Evolutionary conservation across 2,329 filamentous ascomycete species (phyloP).

Genomic region (Cytospora mali): DNA sequence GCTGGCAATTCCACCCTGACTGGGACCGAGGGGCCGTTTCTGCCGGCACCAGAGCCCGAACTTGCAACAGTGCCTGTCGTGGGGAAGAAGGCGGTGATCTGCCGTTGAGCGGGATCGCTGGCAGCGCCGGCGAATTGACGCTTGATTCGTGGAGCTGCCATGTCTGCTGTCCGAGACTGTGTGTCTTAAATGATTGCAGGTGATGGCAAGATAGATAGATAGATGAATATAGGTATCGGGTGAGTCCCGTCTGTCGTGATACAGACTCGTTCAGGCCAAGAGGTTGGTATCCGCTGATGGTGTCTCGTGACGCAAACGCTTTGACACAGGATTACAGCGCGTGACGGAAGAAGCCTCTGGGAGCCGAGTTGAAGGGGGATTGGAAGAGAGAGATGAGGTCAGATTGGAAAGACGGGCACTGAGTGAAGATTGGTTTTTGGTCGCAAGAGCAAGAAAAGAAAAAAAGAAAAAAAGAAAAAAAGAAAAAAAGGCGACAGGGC

Average conservation of each 20-base stretch:
- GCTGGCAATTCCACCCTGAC: slow-evolving; percentile 55
- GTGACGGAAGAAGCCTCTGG: slow-evolving; percentile 16
- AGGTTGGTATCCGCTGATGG: slow-evolving; percentile 17
- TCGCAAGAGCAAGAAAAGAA: neutral
- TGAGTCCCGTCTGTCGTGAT: neutral
- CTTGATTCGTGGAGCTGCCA: slow-evolving; percentile 60
- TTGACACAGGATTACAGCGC: slow-evolving; percentile 3
- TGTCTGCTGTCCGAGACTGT: slow-evolving; percentile 35
- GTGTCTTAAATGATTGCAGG: slow-evolving; percentile 1
- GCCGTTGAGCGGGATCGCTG: slow-evolving; percentile 60
- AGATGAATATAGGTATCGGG: too few relatives aligned
- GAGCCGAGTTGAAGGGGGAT: slow-evolving; percentile 4
- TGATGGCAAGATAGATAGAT: neutral
- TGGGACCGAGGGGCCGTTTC: slow-evolving; percentile 39
- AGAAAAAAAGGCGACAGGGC: slow-evolving; percentile 3
- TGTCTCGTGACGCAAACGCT: slow-evolving; percentile 18
- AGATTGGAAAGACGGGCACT: slow-evolving; percentile 1
- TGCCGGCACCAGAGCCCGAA: slow-evolving; percentile 31
- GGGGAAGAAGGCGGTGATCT: slow-evolving; percentile 67
- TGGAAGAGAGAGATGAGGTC: slow-evolving; percentile 2
- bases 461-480: neutral
- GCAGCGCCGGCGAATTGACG: slow-evolving; percentile 63
- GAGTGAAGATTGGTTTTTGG: slow-evolving; percentile 29
- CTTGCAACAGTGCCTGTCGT: slow-evolving; percentile 23
- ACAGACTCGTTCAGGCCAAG: slow-evolving; percentile 10